Conservation (phyloP, 179 eudicot genomes). For the Vitellaria paradoxa region DNA sequence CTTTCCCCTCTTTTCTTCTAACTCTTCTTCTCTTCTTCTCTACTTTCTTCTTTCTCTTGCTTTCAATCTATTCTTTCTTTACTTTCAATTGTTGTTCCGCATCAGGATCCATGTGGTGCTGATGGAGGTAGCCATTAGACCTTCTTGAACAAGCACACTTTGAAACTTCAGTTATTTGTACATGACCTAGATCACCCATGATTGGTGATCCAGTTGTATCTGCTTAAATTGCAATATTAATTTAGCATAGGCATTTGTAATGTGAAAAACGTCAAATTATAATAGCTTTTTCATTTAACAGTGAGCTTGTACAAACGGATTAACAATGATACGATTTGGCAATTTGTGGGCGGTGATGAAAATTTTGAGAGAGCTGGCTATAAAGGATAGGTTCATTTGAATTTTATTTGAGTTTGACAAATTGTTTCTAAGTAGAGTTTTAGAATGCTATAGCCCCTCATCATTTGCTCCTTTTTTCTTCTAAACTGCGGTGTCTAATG, state of each 20-base stretch:
- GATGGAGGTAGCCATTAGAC: background rate
- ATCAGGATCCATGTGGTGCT: no score
- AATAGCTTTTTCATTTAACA: background rate
- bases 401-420: background rate
- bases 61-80: no score
- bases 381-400: background rate
- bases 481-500: background rate
- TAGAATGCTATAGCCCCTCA: background rate
- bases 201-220: background rate
- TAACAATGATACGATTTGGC: conserved; percentile 4
- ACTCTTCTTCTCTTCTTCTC: no score
- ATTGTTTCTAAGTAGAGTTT: background rate
- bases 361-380: background rate
- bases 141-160: background rate
- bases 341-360: background rate
- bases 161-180: background rate
- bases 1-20: no score
- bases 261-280: background rate
- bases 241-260: background rate
- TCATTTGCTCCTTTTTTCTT: background rate
- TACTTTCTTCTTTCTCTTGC: no score
- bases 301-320: background rate
- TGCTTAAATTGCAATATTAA: no score
- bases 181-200: background rate
- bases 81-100: no score